Conservation (phyloP, 2,329 filamentous ascomycete genomes). For the Calonectria fujianensis region DNA sequence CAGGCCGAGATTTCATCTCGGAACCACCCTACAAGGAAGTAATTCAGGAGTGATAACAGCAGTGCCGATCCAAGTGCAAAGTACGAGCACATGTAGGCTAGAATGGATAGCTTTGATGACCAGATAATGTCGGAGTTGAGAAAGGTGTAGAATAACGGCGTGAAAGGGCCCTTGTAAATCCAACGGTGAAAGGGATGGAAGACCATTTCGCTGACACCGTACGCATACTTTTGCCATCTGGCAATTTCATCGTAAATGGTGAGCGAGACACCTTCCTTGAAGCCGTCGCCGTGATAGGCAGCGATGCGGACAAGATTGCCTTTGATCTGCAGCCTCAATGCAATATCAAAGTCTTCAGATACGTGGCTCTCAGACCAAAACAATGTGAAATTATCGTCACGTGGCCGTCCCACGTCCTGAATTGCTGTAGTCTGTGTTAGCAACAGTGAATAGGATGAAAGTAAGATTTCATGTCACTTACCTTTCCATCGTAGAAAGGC, state of each 20-base stretch:
- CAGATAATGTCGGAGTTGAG: constrained; percentile 76
- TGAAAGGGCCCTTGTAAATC: constrained; percentile 34
- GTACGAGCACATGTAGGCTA: constrained; percentile 83
- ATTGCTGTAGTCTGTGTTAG: constrained; percentile 23
- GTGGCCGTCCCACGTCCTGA: constrained; percentile 19
- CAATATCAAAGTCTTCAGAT: constrained; percentile 37
- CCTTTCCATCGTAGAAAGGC: constrained; percentile 33
- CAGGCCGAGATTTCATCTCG: constrained; percentile 80
- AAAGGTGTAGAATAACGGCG: constrained; percentile 50
- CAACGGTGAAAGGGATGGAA: constrained; percentile 33
- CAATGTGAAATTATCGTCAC: constrained; percentile 15
- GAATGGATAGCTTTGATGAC: constrained; percentile 81
- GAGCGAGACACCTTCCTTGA: constrained; percentile 35
- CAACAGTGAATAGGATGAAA: neutral
- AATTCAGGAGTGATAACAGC: constrained; percentile 81
- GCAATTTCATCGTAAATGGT: constrained; percentile 36
- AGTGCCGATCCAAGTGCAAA: constrained; percentile 82
- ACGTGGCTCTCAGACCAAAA: constrained; percentile 35
- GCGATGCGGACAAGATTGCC: constrained; percentile 33
- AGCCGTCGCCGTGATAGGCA: constrained; percentile 25
- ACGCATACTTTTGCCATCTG: constrained; percentile 37
- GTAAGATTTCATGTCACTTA: neutral
- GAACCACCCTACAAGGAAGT: constrained; percentile 83
- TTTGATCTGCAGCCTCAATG: constrained; percentile 35
- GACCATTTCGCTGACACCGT: constrained; percentile 35